Conservation (phyloP, 2,329 filamentous ascomycete genomes). For the Cadophora malorum region DNA sequence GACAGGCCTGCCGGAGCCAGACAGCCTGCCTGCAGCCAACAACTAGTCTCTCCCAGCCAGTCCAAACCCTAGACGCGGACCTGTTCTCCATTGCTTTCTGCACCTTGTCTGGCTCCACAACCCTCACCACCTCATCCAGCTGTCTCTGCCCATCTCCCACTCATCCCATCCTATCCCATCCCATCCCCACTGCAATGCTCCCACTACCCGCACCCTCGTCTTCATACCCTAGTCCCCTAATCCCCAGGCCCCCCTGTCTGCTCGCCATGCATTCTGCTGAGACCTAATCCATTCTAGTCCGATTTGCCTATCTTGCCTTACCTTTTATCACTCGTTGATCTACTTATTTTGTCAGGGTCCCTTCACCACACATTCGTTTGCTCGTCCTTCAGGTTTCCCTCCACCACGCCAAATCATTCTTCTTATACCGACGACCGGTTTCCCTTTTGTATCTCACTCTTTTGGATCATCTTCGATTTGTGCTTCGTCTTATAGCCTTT, state of each 20-base stretch:
- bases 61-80: constrained; percentile 1
- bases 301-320: constrained; percentile 41
- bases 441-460: constrained; percentile 45
- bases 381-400: constrained; percentile 41
- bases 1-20: constrained; percentile 7
- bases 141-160: constrained; percentile 4
- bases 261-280: constrained; percentile 27
- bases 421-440: constrained; percentile 46
- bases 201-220: constrained; percentile 19
- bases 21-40: constrained; percentile 15
- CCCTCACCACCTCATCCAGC: constrained; percentile 24
- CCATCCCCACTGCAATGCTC: constrained; percentile 18
- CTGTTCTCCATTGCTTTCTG: constrained; percentile 17
- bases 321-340: constrained; percentile 43
- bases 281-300: constrained; percentile 39
- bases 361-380: constrained; percentile 44
- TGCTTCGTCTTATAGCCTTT: constrained; percentile 43
- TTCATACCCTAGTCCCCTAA: constrained; percentile 9
- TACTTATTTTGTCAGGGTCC: constrained; percentile 47
- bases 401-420: constrained; percentile 40
- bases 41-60: constrained; percentile 17
- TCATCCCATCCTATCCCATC: constrained; percentile 23
- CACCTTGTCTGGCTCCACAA: constrained; percentile 32
- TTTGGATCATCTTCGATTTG: constrained; percentile 46
- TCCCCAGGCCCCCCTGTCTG: constrained; percentile 4